Conservation (phyloP, 2,329 filamentous ascomycete species). For the Curvularia lunata region DNA sequence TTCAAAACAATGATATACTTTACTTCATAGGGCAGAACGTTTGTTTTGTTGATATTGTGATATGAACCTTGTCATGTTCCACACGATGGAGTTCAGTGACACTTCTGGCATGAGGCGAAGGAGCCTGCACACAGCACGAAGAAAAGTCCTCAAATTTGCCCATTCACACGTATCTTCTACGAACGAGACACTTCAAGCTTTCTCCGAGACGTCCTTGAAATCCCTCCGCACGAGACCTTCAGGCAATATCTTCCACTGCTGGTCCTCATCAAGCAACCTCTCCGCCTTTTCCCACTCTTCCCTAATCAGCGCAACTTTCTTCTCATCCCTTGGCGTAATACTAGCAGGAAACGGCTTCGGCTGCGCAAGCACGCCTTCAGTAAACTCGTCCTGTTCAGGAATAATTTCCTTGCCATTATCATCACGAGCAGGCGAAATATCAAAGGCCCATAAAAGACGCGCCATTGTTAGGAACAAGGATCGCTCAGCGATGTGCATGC, state of each 20-base stretch:
- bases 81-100: too few relatives aligned
- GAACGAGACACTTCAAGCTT: not conserved
- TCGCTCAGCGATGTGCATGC: constrained; percentile 47
- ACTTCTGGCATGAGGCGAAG: too few relatives aligned
- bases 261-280: constrained; percentile 19
- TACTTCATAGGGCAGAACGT: not conserved
- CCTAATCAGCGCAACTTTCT: constrained; percentile 13
- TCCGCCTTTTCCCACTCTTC: constrained; percentile 29
- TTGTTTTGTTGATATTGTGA: not conserved
- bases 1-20: not conserved
- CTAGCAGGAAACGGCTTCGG: constrained; percentile 27
- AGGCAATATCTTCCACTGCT: constrained; percentile 31
- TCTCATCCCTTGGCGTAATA: constrained; percentile 23
- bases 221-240: constrained; percentile 26
- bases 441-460: constrained; percentile 45
- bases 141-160: not conserved
- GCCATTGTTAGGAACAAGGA: constrained; percentile 42
- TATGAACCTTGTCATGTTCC: not conserved
- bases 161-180: too few relatives aligned
- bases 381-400: constrained; percentile 24
- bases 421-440: constrained; percentile 18
- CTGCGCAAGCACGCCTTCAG: constrained; percentile 25
- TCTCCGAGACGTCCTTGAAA: not conserved
- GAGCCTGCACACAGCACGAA: not conserved
- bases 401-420: constrained; percentile 13